phyloP scores from a whole-genome alignment of 495 filamentous ascomycete species.

The Apiosordaria backusii region DNA sequence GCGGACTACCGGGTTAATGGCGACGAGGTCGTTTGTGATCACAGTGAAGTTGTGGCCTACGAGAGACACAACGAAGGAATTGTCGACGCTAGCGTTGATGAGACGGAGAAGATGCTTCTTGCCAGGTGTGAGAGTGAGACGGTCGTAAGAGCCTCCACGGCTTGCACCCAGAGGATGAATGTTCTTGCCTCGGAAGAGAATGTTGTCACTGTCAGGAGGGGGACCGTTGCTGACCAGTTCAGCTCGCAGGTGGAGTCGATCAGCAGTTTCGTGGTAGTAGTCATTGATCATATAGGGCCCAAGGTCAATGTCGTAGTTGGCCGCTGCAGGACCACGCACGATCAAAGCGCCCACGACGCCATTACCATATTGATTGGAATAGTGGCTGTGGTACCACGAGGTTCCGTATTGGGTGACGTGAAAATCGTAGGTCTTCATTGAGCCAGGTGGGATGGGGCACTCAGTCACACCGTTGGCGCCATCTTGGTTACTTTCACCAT shows the following conservation, averaged over 20 bases:
- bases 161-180: constrained; percentile 28
- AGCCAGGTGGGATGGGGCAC: constrained; percentile 48
- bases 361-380: constrained; percentile 51
- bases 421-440: constrained; percentile 31
- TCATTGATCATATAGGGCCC: constrained; percentile 49
- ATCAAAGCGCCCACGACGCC: constrained; percentile 49
- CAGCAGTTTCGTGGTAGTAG: constrained; percentile 40
- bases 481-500: constrained; percentile 28
- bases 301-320: constrained; percentile 50
- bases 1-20: constrained; percentile 45
- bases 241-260: constrained; percentile 23
- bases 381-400: constrained; percentile 61
- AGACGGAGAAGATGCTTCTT: constrained; percentile 53
- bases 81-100: constrained; percentile 54
- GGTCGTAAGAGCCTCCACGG: constrained; percentile 30
- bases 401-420: constrained; percentile 49
- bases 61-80: constrained; percentile 47
- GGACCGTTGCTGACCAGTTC: constrained; percentile 23
- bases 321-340: constrained; percentile 48
- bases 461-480: constrained; percentile 49
- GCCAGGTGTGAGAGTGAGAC: constrained; percentile 38
- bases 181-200: constrained; percentile 42
- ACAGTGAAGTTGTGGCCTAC: constrained; percentile 54
- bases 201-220: constrained; percentile 30
- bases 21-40: constrained; percentile 51